These are phyloP conservation scores for Kalmanozyma brasiliensis DNA, from an alignment of 1,284 basidiomycete species.

Conservation along the genomic window DNA sequence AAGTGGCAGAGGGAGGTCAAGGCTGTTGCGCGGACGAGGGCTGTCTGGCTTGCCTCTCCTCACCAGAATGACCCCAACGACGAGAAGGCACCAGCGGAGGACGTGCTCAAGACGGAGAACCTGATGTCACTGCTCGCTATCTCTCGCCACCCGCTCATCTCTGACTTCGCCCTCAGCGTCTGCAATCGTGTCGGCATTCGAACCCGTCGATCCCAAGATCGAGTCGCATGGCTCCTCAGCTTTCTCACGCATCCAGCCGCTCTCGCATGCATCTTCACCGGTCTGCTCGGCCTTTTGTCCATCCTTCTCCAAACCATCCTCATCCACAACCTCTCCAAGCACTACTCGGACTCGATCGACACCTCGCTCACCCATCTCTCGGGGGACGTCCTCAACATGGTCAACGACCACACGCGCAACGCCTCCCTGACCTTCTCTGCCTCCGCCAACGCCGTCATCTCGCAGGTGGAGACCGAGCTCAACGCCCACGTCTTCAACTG, in stretches of 20 bases:
- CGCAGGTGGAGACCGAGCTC: constrained; percentile 77
- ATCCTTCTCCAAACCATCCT: constrained; percentile 84
- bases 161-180: constrained; percentile 21
- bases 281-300: constrained; percentile 87
- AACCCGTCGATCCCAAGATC: constrained; percentile 15
- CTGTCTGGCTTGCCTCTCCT: constrained; percentile 36
- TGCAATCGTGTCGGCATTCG: constrained; percentile 35
- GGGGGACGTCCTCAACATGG: constrained; percentile 76
- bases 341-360: constrained; percentile 27
- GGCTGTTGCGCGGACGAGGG: constrained; percentile 34
- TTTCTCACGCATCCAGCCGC: constrained; percentile 91
- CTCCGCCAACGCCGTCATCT: constrained; percentile 79
- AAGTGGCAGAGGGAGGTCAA: constrained; percentile 39
- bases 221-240: constrained; percentile 80
- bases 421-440: constrained; percentile 78
- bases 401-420: constrained; percentile 83
- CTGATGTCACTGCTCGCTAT: constrained; percentile 48
- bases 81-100: background rate
- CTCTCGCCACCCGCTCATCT: constrained; percentile 50
- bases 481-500: constrained; percentile 83
- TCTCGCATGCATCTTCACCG: constrained; percentile 87
- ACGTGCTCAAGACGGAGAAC: constrained; percentile 22
- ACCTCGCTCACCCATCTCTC: constrained; percentile 75
- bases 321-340: constrained; percentile 48
- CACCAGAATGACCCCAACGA: background rate